These are phyloP conservation scores for grape (Vitis vinifera) DNA, from an alignment of 164 flowering plant species.

Conservation along the genomic window ASM3070453v1 NC_081812.1:18631001-18631500, in stretches of 20 bases:
- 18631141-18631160: conserved; percentile 71
- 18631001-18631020: conserved; percentile 79
- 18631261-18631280: conserved; percentile 64
- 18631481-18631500: conserved; percentile 57
- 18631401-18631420: conserved; percentile 46
- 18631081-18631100: conserved; percentile 27
- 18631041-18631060: conserved; percentile 83
- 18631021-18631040: conserved; percentile 68
- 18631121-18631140: conserved; percentile 97
- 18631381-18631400: conserved; percentile 14
- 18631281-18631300: conserved; percentile 92
- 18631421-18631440: conserved; percentile 57
- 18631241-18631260: conserved; percentile 55
- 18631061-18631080: conserved; percentile 74
- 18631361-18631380: background rate
- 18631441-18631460: conserved; percentile 26
- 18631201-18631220: conserved; percentile 68
- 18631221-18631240: conserved; percentile 78
- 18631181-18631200: conserved; percentile 72
- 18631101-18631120: conserved; percentile 75
- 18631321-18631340: too few species aligned
- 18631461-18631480: conserved; percentile 53
- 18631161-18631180: conserved; percentile 84
- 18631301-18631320: conserved; percentile 46
- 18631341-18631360: background rate